Evolutionary conservation across 2,329 filamentous ascomycete genomes (phyloP).

Genomic region (Trichoderma atroviride): DNA sequence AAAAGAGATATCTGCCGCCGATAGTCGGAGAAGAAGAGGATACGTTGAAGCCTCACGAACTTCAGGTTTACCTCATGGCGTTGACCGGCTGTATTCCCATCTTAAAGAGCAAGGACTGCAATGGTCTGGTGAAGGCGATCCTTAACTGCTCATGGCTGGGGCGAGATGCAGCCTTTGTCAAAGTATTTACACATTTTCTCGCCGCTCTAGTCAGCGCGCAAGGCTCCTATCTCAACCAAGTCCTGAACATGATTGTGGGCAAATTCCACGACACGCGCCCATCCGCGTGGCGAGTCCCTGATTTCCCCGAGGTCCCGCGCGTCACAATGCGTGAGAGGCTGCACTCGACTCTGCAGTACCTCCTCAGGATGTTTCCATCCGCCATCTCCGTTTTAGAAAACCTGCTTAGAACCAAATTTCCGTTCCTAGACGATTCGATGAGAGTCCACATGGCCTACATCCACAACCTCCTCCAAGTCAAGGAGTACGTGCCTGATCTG

Average conservation of each 20-base stretch:
- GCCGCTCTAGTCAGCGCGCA: conserved; percentile 79
- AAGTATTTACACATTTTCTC: conserved; percentile 68
- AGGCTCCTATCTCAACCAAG: conserved; percentile 71
- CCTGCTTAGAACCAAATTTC: conserved; percentile 70
- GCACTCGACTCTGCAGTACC: conserved; percentile 73
- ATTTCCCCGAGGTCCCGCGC: conserved; percentile 62
- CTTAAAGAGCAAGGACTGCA: conserved; percentile 60
- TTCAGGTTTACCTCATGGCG: conserved; percentile 64
- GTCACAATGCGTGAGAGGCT: conserved; percentile 71
- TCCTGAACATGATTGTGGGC: conserved; percentile 79
- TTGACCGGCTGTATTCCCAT: conserved; percentile 63
- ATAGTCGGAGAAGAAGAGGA: conserved; percentile 52
- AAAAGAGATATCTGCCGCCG: conserved; percentile 44
- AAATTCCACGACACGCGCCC: conserved; percentile 65
- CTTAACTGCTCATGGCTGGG: conserved; percentile 67
- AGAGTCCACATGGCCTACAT: conserved; percentile 86
- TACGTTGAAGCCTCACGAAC: conserved; percentile 55
- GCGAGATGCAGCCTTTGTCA: conserved; percentile 65
- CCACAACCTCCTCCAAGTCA: conserved; percentile 76
- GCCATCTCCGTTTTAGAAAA: conserved; percentile 70
- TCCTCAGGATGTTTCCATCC: conserved; percentile 81
- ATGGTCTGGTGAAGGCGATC: conserved; percentile 60
- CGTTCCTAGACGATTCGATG: conserved; percentile 74
- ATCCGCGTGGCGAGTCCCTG: conserved; percentile 51
- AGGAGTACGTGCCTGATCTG: conserved; percentile 75